Evolutionary conservation across 352 stramenopile species (phyloP).

Genomic region (Globisporangium alternatum): DNA sequence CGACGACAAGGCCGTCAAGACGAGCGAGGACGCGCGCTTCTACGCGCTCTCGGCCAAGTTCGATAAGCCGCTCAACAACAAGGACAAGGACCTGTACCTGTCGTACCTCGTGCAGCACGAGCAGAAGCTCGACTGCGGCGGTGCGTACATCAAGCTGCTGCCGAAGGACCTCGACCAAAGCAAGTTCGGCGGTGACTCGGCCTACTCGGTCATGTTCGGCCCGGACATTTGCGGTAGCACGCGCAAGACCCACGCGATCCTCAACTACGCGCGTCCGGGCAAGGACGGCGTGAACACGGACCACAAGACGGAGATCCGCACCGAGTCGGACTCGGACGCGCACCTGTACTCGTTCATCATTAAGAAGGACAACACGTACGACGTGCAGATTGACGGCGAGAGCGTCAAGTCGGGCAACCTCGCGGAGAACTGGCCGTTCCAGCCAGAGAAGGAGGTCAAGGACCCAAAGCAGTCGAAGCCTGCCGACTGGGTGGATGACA

Average conservation of each 20-base stretch:
- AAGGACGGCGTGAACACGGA: conserved; percentile 92
- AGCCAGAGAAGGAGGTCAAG: conserved; percentile 95
- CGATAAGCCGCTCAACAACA: conserved; percentile 84
- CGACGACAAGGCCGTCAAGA: conserved; percentile 94
- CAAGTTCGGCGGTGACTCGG: conserved; percentile 94
- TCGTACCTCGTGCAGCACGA: conserved; percentile 99
- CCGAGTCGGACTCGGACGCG: conserved; percentile 80
- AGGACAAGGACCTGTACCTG: conserved; percentile 89
- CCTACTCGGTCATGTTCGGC: conserved; percentile 99
- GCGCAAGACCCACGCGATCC: conserved; percentile 97
- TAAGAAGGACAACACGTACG: conserved; percentile 97
- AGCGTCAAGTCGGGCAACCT: conserved; percentile 90
- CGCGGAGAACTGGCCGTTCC: conserved; percentile 95
- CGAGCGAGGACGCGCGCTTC: conserved; percentile 94
- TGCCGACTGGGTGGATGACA: conserved; percentile 97
- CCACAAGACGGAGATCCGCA: conserved; percentile 81
- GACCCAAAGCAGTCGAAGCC: conserved; percentile 97
- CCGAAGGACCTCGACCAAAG: conserved; percentile 88
- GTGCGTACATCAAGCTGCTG: conserved; percentile 99
- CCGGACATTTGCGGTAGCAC: conserved; percentile 98
- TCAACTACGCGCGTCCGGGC: conserved; percentile 96
- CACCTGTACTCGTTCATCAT: conserved; percentile 99
- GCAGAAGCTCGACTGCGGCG: conserved; percentile 98
- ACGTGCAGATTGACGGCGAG: conserved; percentile 96
- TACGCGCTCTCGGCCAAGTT: conserved; percentile 96